Evolutionary conservation across 768 basidiomycete species (phyloP).

Genomic region (Pleurotus cornucopiae): DNA sequence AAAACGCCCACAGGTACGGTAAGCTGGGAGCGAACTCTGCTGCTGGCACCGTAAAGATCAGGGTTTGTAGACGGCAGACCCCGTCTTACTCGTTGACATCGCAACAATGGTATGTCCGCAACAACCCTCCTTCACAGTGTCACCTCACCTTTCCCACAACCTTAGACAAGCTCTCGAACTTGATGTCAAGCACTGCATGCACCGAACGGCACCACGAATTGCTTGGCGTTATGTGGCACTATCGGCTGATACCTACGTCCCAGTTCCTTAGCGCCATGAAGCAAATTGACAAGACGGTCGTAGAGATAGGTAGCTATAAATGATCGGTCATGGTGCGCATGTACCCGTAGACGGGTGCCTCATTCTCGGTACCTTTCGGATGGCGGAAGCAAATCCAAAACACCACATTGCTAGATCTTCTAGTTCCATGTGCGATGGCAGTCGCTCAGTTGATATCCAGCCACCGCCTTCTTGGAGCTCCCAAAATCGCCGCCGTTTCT

Average conservation of each 20-base stretch:
- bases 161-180: not conserved
- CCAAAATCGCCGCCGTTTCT: not conserved
- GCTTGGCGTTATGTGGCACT: not conserved
- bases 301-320: constrained; percentile 5
- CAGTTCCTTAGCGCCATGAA: not conserved
- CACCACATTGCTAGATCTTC: constrained; percentile 6
- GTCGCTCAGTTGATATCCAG: not conserved
- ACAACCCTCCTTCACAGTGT: not conserved
- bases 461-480: not conserved
- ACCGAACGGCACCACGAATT: not conserved
- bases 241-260: not conserved
- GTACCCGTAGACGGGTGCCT: not conserved
- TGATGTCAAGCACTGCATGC: not conserved
- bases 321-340: constrained; percentile 4
- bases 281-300: not conserved
- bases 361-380: constrained; percentile 4
- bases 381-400: constrained; percentile 5
- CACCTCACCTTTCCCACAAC: not conserved
- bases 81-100: not conserved
- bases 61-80: too few relatives aligned
- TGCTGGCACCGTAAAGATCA: too few relatives aligned
- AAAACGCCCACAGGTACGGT: not conserved
- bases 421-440: not conserved
- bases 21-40: not conserved
- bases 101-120: not conserved